Evolutionary conservation across 306 rosid species (phyloP).

Genomic region (Castanea sativa): DNA sequence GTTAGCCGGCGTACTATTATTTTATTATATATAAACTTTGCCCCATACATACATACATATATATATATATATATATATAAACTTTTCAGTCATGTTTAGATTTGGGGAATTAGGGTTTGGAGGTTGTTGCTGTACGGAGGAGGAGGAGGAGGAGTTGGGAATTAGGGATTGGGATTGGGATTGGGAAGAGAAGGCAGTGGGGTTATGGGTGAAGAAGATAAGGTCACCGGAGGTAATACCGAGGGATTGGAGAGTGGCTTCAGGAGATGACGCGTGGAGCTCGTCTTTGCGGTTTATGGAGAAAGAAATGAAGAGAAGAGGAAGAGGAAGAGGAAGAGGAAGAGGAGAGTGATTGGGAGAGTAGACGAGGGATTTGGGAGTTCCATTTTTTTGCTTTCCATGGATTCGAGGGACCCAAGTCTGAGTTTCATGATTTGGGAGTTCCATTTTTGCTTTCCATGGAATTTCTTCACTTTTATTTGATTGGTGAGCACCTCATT

Average conservation of each 20-base stretch:
- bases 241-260: constrained; percentile 44
- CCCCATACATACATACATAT: too few species aligned
- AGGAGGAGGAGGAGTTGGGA: too few species aligned
- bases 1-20: too few species aligned
- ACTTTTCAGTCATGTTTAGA: background rate
- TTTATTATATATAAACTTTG: too few species aligned
- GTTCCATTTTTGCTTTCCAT: too few species aligned
- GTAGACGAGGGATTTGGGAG: constrained; percentile 36
- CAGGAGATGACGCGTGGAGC: constrained; percentile 43
- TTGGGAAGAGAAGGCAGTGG: constrained; percentile 21
- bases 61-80: too few species aligned
- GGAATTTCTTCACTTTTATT: too few species aligned
- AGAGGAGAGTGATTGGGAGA: constrained; percentile 30
- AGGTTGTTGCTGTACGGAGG: too few species aligned
- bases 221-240: constrained; percentile 79
- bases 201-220: constrained; percentile 56
- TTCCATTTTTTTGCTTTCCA: constrained; percentile 1
- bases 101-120: constrained; percentile 20
- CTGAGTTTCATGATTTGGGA: constrained; percentile 57
- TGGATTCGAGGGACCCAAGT: constrained; percentile 54
- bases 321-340: constrained; percentile 33
- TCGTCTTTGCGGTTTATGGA: constrained; percentile 75
- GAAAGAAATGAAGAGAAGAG: constrained; percentile 40
- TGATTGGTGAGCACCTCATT: too few species aligned
- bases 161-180: background rate